phyloP scores from a whole-genome alignment of 2,329 filamentous ascomycete genomes.

The Exophiala xenobiotica region DNA sequence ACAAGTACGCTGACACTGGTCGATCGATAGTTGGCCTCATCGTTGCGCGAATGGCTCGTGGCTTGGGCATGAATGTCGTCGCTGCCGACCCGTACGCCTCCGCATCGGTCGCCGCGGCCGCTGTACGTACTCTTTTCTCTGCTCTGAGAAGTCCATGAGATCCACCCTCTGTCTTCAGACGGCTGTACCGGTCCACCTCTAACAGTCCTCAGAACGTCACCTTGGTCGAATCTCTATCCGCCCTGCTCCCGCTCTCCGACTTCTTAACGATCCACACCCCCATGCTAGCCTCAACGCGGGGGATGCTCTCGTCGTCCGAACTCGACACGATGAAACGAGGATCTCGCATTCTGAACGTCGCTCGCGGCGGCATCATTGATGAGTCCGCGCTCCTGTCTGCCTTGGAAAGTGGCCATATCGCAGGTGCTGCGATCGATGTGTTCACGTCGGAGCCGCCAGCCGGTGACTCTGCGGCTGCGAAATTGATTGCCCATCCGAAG shows the following conservation, averaged over 20 bases:
- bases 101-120: conserved; percentile 65
- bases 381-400: conserved; percentile 70
- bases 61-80: conserved; percentile 72
- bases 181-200: no score
- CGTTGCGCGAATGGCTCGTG: conserved; percentile 75
- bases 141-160: no score
- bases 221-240: conserved; percentile 57
- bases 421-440: conserved; percentile 76
- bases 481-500: conserved; percentile 66
- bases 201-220: no score
- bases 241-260: conserved; percentile 66
- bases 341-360: conserved; percentile 74
- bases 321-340: conserved; percentile 70
- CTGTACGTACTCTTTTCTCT: no score
- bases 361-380: conserved; percentile 76
- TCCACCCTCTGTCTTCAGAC: no score
- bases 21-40: conserved; percentile 62
- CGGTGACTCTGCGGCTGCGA: conserved; percentile 61
- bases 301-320: conserved; percentile 68
- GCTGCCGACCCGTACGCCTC: conserved; percentile 78
- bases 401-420: conserved; percentile 68
- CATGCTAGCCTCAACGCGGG: conserved; percentile 71
- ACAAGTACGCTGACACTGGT: conserved; percentile 4
- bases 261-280: conserved; percentile 82
- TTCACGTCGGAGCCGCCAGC: conserved; percentile 72